Evolutionary conservation across 1,284 basidiomycete genomes (phyloP).

Genomic region (Cryptococcus hybrid): DNA sequence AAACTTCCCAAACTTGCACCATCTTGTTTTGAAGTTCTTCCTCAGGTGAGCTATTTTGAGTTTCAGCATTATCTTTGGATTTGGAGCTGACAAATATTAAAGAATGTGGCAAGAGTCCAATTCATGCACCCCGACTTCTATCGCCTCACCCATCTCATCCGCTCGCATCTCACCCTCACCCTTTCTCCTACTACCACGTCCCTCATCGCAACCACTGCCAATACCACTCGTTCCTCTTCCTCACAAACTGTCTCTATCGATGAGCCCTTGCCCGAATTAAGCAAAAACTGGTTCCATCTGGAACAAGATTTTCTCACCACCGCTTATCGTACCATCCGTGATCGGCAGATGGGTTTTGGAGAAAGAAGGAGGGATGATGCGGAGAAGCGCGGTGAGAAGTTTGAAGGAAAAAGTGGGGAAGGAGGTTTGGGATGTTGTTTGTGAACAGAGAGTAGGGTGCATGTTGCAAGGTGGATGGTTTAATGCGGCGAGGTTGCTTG

Average conservation of each 20-base stretch:
- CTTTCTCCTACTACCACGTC: slow-evolving; percentile 44
- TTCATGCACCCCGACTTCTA: slow-evolving; percentile 74
- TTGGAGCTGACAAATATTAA: not conserved
- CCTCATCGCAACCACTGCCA: no score
- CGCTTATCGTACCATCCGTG: slow-evolving; percentile 83
- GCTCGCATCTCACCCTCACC: slow-evolving; percentile 82
- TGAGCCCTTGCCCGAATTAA: slow-evolving; percentile 58
- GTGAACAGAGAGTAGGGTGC: slow-evolving; percentile 64
- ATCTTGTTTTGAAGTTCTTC: slow-evolving; percentile 82
- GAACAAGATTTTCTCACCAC: slow-evolving; percentile 80
- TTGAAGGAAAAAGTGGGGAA: slow-evolving; percentile 81
- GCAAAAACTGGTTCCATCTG: slow-evolving; percentile 78
- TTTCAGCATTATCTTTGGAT: not conserved
- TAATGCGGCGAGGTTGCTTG: slow-evolving; percentile 34
- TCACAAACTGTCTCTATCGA: no score
- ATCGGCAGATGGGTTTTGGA: slow-evolving; percentile 93
- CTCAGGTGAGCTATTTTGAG: slow-evolving; percentile 55
- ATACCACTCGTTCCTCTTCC: no score
- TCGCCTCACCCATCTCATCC: slow-evolving; percentile 75
- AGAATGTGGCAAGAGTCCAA: slow-evolving; percentile 92
- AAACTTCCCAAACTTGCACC: slow-evolving; percentile 79
- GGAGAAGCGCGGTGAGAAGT: slow-evolving; percentile 80
- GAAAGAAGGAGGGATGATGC: slow-evolving; percentile 82
- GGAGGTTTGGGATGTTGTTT: slow-evolving; percentile 89
- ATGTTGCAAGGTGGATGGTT: slow-evolving; percentile 49